These are phyloP conservation scores for Rhodotorula sp. DNA, from an alignment of 1,284 basidiomycete species.

Conservation along the genomic window DNA sequence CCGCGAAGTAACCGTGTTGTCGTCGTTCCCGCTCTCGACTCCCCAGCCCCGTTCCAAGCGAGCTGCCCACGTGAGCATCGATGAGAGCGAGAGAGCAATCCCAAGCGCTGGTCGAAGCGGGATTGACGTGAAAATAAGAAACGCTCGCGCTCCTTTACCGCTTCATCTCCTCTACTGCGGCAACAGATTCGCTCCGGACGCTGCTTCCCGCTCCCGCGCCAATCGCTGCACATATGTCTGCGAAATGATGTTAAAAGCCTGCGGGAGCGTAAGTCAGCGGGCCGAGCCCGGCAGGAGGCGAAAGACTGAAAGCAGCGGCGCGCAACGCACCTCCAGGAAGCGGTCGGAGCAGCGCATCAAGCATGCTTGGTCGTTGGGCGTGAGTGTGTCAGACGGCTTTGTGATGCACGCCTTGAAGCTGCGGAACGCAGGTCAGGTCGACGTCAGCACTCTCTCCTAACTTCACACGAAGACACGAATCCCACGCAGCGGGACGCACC, in stretches of 20 bases:
- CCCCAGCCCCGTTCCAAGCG: background rate
- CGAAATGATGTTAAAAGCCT: constrained; percentile 39
- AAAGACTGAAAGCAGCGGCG: background rate
- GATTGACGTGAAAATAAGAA: background rate
- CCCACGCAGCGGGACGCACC: constrained; percentile 33
- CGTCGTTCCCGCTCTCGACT: background rate
- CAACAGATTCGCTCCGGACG: constrained; percentile 14
- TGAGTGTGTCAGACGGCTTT: constrained; percentile 70
- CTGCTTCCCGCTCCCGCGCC: constrained; percentile 24
- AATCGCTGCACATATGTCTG: constrained; percentile 36
- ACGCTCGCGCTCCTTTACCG: background rate
- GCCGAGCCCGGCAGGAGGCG: background rate
- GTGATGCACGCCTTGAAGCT: constrained; percentile 74
- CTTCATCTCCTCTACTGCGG: background rate
- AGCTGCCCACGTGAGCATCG: too few species aligned
- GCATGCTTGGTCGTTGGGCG: constrained; percentile 73
- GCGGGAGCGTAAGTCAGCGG: background rate
- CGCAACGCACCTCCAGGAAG: constrained; percentile 63
- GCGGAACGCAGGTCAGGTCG: constrained; percentile 37
- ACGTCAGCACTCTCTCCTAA: background rate
- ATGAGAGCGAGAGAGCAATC: background rate
- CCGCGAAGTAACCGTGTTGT: background rate
- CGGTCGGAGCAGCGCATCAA: constrained; percentile 71
- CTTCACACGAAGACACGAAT: too few species aligned
- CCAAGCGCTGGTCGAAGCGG: background rate